Evolutionary conservation across 2,329 filamentous ascomycete genomes (phyloP).

Genomic region (Alternaria conjuncta): DNA sequence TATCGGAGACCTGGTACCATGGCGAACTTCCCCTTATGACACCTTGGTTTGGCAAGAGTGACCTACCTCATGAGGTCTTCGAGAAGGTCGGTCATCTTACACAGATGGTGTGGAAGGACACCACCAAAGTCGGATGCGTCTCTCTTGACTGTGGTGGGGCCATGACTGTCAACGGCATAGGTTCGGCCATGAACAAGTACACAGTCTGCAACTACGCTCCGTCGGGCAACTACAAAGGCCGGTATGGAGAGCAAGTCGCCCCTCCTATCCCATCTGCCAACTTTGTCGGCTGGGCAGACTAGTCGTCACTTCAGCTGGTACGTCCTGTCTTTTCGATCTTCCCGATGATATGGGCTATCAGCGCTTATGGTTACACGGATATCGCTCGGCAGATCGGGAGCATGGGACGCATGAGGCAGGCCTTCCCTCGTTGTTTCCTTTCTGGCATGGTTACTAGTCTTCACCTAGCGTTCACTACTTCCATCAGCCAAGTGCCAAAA

Average conservation of each 20-base stretch:
- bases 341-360: background rate
- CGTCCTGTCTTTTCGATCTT: background rate
- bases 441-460: background rate
- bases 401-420: background rate
- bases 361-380: background rate
- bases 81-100: slow-evolving; percentile 46
- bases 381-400: background rate
- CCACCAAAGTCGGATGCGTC: slow-evolving; percentile 46
- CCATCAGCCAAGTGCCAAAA: background rate
- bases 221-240: slow-evolving; percentile 64
- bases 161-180: slow-evolving; percentile 29
- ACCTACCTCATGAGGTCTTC: slow-evolving; percentile 57
- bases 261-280: slow-evolving; percentile 40
- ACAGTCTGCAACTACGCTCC: slow-evolving; percentile 89
- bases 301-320: slow-evolving; percentile 17
- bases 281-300: slow-evolving; percentile 38
- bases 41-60: slow-evolving; percentile 64
- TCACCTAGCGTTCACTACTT: background rate
- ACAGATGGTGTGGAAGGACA: slow-evolving; percentile 48
- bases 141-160: slow-evolving; percentile 37
- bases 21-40: slow-evolving; percentile 68
- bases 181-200: slow-evolving; percentile 42
- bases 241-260: slow-evolving; percentile 62
- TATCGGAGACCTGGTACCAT: slow-evolving; percentile 90
- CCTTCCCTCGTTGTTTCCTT: background rate